These are phyloP conservation scores for Microglena sp. DNA, from an alignment of 139 green algal species.

Conservation along the genomic window DNA sequence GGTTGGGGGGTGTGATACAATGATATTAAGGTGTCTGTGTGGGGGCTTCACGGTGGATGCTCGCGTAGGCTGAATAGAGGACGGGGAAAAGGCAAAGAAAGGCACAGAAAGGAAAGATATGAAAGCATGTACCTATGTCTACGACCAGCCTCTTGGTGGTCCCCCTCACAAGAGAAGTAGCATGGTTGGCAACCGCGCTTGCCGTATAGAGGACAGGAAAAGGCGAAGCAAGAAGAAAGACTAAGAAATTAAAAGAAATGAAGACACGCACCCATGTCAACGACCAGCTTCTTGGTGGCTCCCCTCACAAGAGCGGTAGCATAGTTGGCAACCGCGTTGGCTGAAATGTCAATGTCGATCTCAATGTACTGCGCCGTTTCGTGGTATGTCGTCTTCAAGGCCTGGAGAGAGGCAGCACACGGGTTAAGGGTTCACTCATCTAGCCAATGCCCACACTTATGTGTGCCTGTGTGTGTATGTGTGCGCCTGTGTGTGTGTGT, in stretches of 20 bases:
- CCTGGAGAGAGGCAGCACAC: no score
- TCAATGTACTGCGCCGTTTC: slow-evolving; percentile 40
- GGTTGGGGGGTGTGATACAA: no score
- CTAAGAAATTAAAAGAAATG: no score
- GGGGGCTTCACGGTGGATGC: no score
- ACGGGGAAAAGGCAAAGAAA: no score
- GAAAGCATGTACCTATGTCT: slow-evolving; percentile 28
- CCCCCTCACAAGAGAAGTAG: slow-evolving; percentile 40
- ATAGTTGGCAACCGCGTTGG: slow-evolving; percentile 34
- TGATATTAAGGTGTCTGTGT: background rate
- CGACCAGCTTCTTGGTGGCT: slow-evolving; percentile 38
- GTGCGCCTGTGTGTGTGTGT: background rate
- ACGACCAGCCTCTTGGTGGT: slow-evolving; percentile 47
- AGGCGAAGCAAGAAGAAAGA: no score
- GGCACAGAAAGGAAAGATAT: no score
- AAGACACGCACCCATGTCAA: slow-evolving; percentile 53
- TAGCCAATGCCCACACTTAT: no score
- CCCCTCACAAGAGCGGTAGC: slow-evolving; percentile 43
- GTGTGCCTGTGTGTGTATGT: background rate
- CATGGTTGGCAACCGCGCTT: slow-evolving; percentile 27
- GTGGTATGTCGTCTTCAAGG: slow-evolving; percentile 47
- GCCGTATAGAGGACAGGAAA: no score
- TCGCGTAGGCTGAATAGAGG: no score
- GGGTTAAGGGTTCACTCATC: no score
- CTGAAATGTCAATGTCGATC: slow-evolving; percentile 42